Evolutionary conservation across 1,139 yeast species (phyloP).

Genomic region (Candida neerlandica): DNA sequence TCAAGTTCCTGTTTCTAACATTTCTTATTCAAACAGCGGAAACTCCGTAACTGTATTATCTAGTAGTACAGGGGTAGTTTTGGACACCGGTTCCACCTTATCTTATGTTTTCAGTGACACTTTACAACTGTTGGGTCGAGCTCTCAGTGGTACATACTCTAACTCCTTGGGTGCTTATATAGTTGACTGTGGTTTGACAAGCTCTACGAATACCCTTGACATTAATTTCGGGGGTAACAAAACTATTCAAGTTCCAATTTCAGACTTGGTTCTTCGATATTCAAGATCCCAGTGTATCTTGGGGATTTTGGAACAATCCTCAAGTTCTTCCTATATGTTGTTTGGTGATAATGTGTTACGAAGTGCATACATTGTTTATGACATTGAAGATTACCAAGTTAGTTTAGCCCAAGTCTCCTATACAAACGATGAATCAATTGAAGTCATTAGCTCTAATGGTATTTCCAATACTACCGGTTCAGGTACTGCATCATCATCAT

Average conservation of each 20-base stretch:
- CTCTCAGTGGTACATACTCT: constrained; percentile 29
- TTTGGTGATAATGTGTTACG: constrained; percentile 79
- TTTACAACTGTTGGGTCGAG: constrained; percentile 28
- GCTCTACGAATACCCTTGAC: constrained; percentile 18
- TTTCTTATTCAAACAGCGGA: constrained; percentile 26
- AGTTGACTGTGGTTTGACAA: constrained; percentile 20
- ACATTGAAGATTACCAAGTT: constrained; percentile 64
- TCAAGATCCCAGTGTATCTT: constrained; percentile 27
- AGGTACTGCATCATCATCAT: constrained; percentile 1
- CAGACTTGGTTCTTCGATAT: constrained; percentile 26
- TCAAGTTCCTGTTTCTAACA: constrained; percentile 20
- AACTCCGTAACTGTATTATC: constrained; percentile 18
- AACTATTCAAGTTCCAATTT: constrained; percentile 38
- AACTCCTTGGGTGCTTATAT: constrained; percentile 25
- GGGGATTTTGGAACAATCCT: constrained; percentile 30
- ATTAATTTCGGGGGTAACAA: constrained; percentile 42
- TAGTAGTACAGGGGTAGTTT: constrained; percentile 31
- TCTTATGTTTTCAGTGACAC: constrained; percentile 34
- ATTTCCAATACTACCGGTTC: constrained; percentile 3
- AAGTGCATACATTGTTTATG: constrained; percentile 76
- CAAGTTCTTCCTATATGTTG: constrained; percentile 24
- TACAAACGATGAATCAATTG: constrained; percentile 19
- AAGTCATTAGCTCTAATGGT: constrained; percentile 5
- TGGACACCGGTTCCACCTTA: constrained; percentile 49
- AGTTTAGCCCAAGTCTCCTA: constrained; percentile 66